These are phyloP conservation scores for Galeopsis tetrahit DNA, from an alignment of 257 asterid genomes.

Conservation along the genomic window DNA sequence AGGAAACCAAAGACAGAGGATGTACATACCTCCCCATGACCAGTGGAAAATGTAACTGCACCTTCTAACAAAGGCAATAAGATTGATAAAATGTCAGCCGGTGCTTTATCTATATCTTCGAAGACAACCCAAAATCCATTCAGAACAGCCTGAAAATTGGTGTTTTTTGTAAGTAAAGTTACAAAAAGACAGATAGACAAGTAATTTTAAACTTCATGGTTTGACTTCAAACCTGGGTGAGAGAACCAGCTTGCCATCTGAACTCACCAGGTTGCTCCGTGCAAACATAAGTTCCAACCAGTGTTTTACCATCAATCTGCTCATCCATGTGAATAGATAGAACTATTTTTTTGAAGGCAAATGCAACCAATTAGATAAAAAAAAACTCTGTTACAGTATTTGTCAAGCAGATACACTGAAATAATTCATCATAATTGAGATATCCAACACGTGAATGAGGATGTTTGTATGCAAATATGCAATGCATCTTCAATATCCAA, in stretches of 20 bases:
- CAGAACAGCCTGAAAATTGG: constrained; percentile 71
- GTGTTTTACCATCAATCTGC: constrained; percentile 91
- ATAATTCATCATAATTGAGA: constrained; percentile 17
- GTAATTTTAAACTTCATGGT: constrained; percentile 19
- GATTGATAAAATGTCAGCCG: constrained; percentile 77
- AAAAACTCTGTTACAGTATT: constrained; percentile 4
- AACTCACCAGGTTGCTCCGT: constrained; percentile 96
- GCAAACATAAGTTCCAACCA: constrained; percentile 91
- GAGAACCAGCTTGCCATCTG: constrained; percentile 99
- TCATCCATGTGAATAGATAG: constrained; percentile 94
- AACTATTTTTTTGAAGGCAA: constrained; percentile 44
- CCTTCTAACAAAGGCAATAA: constrained; percentile 88
- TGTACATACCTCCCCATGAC: constrained; percentile 86
- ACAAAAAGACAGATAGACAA: constrained; percentile 33
- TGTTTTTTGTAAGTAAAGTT: constrained; percentile 18
- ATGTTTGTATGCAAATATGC: not conserved
- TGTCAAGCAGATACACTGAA: constrained; percentile 19
- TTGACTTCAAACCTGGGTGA: constrained; percentile 73
- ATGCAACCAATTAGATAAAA: constrained; percentile 31
- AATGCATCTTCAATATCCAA: not conserved
- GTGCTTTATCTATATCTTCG: constrained; percentile 95
- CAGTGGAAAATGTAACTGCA: constrained; percentile 67
- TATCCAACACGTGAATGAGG: constrained; percentile 14
- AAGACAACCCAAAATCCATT: constrained; percentile 93
- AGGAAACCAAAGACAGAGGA: constrained; percentile 27